Conservation (phyloP, 2,329 filamentous ascomycete genomes). For the Colletotrichum echinochloae region DNA sequence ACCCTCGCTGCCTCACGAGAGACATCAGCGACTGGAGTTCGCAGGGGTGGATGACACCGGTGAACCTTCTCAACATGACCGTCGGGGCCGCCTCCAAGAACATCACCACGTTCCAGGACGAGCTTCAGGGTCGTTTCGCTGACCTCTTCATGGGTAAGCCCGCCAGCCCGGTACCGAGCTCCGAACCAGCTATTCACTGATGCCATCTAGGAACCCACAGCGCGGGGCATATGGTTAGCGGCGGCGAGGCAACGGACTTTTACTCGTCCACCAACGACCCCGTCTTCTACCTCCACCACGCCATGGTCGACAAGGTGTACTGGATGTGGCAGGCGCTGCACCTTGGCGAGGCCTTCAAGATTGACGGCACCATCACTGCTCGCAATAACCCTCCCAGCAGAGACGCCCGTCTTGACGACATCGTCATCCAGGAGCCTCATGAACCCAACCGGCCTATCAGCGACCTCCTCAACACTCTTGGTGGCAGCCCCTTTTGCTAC, state of each 20-base stretch:
- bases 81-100: conserved; percentile 43
- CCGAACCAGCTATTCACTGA: neutral
- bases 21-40: conserved; percentile 43
- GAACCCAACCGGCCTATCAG: conserved; percentile 46
- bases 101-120: conserved; percentile 51
- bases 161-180: conserved; percentile 6
- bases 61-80: conserved; percentile 42
- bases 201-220: conserved; percentile 26
- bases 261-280: conserved; percentile 45
- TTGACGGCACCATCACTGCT: conserved; percentile 42
- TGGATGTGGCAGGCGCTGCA: conserved; percentile 47
- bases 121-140: conserved; percentile 47
- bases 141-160: conserved; percentile 45
- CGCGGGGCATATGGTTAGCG: conserved; percentile 47
- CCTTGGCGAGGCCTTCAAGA: conserved; percentile 32
- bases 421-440: conserved; percentile 45
- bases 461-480: conserved; percentile 49
- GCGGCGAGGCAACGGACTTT: conserved; percentile 46
- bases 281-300: conserved; percentile 45
- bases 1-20: conserved; percentile 49
- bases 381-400: conserved; percentile 42
- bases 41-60: conserved; percentile 41
- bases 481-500: conserved; percentile 51
- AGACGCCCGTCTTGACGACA: conserved; percentile 43
- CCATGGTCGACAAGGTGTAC: conserved; percentile 45